Evolutionary conservation across 306 rosid species (phyloP).

Genomic region (Pterocarpus santalinus): DNA sequence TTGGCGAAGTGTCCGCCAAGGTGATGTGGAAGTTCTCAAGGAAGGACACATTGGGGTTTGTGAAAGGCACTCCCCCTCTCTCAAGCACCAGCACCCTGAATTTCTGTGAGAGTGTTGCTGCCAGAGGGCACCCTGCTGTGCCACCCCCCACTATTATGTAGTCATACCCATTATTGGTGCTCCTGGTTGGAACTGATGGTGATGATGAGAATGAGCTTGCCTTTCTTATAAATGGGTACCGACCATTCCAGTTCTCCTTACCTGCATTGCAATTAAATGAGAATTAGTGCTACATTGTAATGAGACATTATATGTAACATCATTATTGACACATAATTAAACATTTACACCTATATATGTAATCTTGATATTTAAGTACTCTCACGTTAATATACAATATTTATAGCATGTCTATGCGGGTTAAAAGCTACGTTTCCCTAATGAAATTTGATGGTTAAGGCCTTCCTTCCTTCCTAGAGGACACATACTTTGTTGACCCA

Average conservation of each 20-base stretch:
- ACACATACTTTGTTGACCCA: no score
- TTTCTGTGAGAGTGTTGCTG: constrained; percentile 72
- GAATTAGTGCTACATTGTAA: no score
- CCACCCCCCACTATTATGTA: constrained; percentile 90
- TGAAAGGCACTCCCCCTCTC: constrained; percentile 85
- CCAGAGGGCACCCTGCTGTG: constrained; percentile 89
- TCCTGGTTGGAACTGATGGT: constrained; percentile 45
- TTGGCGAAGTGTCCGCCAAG: constrained; percentile 69
- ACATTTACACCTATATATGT: no score
- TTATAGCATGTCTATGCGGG: no score
- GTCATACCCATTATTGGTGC: constrained; percentile 55
- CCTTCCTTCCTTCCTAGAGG: no score
- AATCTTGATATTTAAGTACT: no score
- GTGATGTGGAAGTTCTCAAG: constrained; percentile 71
- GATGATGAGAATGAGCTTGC: constrained; percentile 68
- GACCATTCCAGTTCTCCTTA: not conserved
- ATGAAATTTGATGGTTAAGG: not conserved
- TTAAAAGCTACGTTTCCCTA: no score
- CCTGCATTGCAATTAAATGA: not conserved
- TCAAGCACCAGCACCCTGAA: constrained; percentile 73
- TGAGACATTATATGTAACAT: no score
- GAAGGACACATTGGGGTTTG: constrained; percentile 71
- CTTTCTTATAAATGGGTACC: constrained; percentile 67
- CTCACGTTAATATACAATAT: no score
- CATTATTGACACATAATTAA: no score